Evolutionary conservation across 169 alveolate genomes (phyloP), one percentile per base, ranked within the genome.

Genomic region (Plasmodium inui): DNA sequence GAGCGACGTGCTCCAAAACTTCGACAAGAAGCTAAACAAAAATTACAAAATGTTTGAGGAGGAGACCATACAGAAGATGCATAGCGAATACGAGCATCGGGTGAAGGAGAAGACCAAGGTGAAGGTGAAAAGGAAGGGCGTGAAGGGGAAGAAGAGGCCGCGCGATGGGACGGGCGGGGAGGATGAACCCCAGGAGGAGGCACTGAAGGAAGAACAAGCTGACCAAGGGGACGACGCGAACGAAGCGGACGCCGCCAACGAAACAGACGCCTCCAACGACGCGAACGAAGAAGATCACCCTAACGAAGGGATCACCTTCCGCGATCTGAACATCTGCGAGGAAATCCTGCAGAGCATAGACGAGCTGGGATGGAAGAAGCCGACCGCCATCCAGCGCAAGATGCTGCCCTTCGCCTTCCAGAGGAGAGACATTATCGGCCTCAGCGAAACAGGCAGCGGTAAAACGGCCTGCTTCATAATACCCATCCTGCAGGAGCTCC

Each of bases 361-460:
- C 19, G 96, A 97, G 82, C 92, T 98, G 61, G 98, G 98, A 10
- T 99, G 99, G 98, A 94, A 92, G 61, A 88, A 83, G 22, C 99
- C 99, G n/a, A 98, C 99, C 34, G 96, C 96, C 82, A 99, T 99
- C 34, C 99, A 99, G 95, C 95, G 96, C 55, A 98, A 98, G 88
- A 95, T 99, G 14, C 92, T 99, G 39, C 99, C 99, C 4, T 95
- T 95, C 70, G 99, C 99, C 1, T 96, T 99, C 70, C 95, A 96
- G 91, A 98, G 98, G 57, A 97, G 98, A 70, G 99, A 99, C 96
- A 97, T 99, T n/a, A 99, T 99, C 53, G 99, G 99, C 8, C 95
- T 99, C 84, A 99, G 99, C 4, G 99, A 98, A 92, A 99, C 99
- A 6, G 99, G 98, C n/a, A 96, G 98, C 50, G 98, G 98, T 0